Percentiles rank a stretch among this genome's conserved stretches.
Evolutionary conservation across 2,329 filamentous ascomycete species (phyloP).

Genomic region (Curvularia hawaiiensis): DNA sequence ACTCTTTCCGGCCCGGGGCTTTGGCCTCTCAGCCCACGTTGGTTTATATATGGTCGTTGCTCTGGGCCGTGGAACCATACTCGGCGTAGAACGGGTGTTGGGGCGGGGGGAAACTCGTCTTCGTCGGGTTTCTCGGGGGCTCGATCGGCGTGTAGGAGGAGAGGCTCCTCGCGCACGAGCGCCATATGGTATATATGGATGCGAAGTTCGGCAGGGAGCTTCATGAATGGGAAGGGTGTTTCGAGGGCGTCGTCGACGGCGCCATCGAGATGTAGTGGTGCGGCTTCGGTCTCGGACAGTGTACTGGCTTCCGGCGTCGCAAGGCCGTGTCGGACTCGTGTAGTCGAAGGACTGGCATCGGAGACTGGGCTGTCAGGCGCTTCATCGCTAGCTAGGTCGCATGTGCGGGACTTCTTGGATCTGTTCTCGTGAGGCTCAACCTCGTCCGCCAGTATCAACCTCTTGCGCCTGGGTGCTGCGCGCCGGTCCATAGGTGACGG

Average conservation of each 20-base stretch:
- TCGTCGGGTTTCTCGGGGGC: conserved; percentile 18
- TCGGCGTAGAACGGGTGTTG: neutral
- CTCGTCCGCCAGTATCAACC: conserved; percentile 4
- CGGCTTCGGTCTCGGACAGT: conserved; percentile 22
- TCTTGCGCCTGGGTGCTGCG: conserved; percentile 1
- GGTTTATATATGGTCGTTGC: neutral
- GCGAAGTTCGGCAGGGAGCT: conserved; percentile 54
- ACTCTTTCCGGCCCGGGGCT: neutral
- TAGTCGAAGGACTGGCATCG: neutral
- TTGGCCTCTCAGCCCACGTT: neutral
- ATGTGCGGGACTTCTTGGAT: conserved; percentile 14
- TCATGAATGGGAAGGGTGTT: conserved; percentile 47
- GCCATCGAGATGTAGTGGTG: neutral
- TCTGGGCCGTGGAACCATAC: conserved; percentile 1
- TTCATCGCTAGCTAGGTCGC: conserved; percentile 4
- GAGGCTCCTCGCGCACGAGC: conserved; percentile 35
- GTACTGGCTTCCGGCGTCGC: conserved; percentile 30
- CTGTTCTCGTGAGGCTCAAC: neutral
- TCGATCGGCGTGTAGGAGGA: conserved; percentile 37
- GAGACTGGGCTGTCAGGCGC: neutral
- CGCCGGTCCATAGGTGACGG: conserved; percentile 12
- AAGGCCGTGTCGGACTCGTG: conserved; percentile 18
- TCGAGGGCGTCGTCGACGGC: neutral
- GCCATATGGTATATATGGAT: conserved; percentile 52
- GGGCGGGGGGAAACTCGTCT: conserved; percentile 5